Percentiles rank a stretch among this genome's conserved stretches.
phyloP scores from a whole-genome alignment of 805 yeast species.

The Helenozyma baotianmanensis region DNA sequence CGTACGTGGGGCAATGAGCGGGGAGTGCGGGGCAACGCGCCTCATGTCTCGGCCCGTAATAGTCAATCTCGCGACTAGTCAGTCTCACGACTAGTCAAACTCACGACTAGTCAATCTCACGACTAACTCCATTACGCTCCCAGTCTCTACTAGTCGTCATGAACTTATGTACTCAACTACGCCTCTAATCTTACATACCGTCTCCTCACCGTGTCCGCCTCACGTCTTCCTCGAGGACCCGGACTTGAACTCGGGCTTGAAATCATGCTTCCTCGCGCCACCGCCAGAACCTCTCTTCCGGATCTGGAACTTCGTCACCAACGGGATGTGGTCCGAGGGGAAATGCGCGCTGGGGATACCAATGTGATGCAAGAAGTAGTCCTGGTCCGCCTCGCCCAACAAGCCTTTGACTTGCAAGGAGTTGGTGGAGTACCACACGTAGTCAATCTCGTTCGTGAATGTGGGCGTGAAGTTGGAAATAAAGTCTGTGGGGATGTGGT shows the following conservation, averaged over 20 bases:
- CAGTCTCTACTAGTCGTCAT: too few species aligned
- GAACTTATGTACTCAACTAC: too few species aligned
- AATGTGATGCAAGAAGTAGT: slow-evolving; percentile 69
- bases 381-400: slow-evolving; percentile 77
- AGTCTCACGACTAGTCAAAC: too few species aligned
- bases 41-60: too few species aligned
- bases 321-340: slow-evolving; percentile 94
- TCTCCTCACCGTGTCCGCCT: neutral
- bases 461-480: slow-evolving; percentile 93
- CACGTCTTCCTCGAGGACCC: slow-evolving; percentile 40
- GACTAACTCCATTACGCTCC: too few species aligned
- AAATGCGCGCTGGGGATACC: slow-evolving; percentile 93
- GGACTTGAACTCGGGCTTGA: slow-evolving; percentile 42
- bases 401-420: slow-evolving; percentile 80
- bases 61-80: too few species aligned
- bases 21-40: too few species aligned
- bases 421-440: slow-evolving; percentile 88
- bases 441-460: slow-evolving; percentile 90
- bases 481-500: slow-evolving; percentile 69
- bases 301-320: slow-evolving; percentile 73
- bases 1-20: too few species aligned
- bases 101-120: too few species aligned
- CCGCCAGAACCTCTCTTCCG: slow-evolving; percentile 37
- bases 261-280: slow-evolving; percentile 32
- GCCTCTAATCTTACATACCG: too few species aligned